Percentiles rank a stretch among this genome's conserved stretches.
Conservation (phyloP, 179 eudicot genomes). For the Beta corolliflora region DNA sequence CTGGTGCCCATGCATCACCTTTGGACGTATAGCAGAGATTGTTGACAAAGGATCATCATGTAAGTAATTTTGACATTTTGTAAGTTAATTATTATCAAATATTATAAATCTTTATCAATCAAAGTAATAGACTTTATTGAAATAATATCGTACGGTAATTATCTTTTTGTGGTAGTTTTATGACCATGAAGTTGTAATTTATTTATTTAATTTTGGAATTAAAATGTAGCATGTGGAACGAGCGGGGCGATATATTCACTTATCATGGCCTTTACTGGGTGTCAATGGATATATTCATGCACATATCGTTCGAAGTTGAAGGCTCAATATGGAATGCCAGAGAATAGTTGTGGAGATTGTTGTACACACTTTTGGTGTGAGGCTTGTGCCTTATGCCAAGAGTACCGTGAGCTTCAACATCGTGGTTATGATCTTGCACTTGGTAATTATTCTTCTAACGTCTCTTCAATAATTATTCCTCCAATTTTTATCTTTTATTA, state of each 20-base stretch:
- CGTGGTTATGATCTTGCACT: conserved; percentile 50
- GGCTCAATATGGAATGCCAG: conserved; percentile 36
- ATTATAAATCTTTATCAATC: background rate
- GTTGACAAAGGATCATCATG: conserved; percentile 56
- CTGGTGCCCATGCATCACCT: conserved; percentile 60
- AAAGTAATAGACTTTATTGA: too few species aligned
- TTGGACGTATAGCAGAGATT: conserved; percentile 60
- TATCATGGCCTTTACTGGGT: conserved; percentile 34
- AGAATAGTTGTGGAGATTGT: conserved; percentile 40
- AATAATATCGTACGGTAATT: too few species aligned
- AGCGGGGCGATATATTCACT: conserved; percentile 50
- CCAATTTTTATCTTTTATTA: too few species aligned
- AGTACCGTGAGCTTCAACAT: conserved; percentile 56
- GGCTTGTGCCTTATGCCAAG: conserved; percentile 59
- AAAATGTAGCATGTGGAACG: conserved; percentile 40
- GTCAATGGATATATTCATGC: conserved; percentile 48
- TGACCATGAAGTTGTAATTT: too few species aligned
- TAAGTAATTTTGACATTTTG: conserved; percentile 33
- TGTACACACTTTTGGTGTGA: conserved; percentile 50
- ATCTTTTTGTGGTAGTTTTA: too few species aligned
- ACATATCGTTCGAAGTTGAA: conserved; percentile 54
- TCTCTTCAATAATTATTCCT: too few species aligned
- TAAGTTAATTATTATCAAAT: background rate
- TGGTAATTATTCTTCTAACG: conserved; percentile 31
- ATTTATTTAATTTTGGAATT: background rate